phyloP scores from a whole-genome alignment of 2,329 filamentous ascomycete species.

The Colletotrichum australisinense region DNA sequence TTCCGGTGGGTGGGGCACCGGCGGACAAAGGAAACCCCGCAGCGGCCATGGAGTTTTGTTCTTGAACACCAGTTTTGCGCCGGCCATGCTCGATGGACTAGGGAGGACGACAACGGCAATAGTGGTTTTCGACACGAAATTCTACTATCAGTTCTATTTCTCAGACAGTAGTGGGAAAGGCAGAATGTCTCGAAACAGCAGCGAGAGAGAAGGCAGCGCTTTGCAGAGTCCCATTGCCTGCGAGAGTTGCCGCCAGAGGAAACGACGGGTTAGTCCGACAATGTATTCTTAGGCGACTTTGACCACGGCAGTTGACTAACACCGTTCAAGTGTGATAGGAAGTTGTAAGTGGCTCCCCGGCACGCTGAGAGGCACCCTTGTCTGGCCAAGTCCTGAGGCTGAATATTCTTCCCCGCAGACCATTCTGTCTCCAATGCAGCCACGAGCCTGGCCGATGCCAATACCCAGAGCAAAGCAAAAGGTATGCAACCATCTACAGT shows the following conservation, averaged over 20 bases:
- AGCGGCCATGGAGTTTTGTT: neutral
- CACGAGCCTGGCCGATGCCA: conserved; percentile 44
- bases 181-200: conserved; percentile 14
- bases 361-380: neutral
- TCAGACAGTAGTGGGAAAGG: neutral
- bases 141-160: neutral
- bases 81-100: conserved; percentile 16
- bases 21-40: conserved; percentile 30
- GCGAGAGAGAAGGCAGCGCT: neutral
- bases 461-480: conserved; percentile 49
- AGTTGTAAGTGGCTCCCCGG: conserved; percentile 15
- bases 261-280: conserved; percentile 42
- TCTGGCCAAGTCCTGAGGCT: conserved; percentile 16
- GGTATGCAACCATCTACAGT: conserved; percentile 29
- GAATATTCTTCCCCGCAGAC: conserved; percentile 36
- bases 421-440: conserved; percentile 44
- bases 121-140: neutral
- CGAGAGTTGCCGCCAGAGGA: conserved; percentile 46
- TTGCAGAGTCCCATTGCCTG: conserved; percentile 46
- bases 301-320: neutral
- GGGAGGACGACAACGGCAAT: neutral
- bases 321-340: conserved; percentile 29
- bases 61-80: conserved; percentile 21
- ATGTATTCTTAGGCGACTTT: neutral
- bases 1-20: conserved; percentile 1